phyloP scores from a whole-genome alignment of 2,329 filamentous ascomycete species.

The Colletotrichum sp. region DNA sequence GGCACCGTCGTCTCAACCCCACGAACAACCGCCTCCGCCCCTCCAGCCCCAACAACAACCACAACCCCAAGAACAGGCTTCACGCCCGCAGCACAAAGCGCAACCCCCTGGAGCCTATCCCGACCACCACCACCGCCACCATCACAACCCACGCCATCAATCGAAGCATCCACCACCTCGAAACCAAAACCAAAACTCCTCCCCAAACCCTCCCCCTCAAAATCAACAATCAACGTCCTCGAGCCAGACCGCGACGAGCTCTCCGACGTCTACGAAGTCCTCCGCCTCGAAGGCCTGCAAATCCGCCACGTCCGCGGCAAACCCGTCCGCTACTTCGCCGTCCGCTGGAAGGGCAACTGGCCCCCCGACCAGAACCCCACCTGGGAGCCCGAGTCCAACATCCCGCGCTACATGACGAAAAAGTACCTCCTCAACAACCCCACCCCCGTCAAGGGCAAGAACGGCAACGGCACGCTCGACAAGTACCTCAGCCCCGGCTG shows the following conservation, averaged over 20 bases:
- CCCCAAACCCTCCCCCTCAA: background rate
- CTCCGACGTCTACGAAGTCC: slow-evolving; percentile 44
- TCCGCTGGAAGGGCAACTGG: slow-evolving; percentile 64
- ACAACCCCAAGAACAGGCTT: background rate
- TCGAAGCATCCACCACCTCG: background rate
- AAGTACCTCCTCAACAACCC: slow-evolving; percentile 41
- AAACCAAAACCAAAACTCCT: background rate
- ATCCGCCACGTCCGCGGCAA: slow-evolving; percentile 40
- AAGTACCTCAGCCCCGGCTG: background rate
- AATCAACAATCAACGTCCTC: background rate
- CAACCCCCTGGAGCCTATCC: background rate
- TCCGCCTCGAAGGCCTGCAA: slow-evolving; percentile 47
- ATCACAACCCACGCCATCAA: background rate
- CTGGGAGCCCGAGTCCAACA: slow-evolving; percentile 62
- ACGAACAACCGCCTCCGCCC: background rate
- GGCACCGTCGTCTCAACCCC: background rate
- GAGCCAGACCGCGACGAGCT: slow-evolving; percentile 18
- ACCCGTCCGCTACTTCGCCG: slow-evolving; percentile 50
- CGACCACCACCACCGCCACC: background rate
- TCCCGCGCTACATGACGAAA: slow-evolving; percentile 44
- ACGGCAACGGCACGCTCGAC: background rate
- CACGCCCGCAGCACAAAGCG: background rate
- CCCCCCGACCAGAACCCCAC: slow-evolving; percentile 60
- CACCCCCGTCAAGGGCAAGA: slow-evolving; percentile 15
- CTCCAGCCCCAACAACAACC: background rate